Base-by-base conservation (phyloP, 2,329 filamentous ascomycete species). In the Colletotrichum sp. region DNA sequence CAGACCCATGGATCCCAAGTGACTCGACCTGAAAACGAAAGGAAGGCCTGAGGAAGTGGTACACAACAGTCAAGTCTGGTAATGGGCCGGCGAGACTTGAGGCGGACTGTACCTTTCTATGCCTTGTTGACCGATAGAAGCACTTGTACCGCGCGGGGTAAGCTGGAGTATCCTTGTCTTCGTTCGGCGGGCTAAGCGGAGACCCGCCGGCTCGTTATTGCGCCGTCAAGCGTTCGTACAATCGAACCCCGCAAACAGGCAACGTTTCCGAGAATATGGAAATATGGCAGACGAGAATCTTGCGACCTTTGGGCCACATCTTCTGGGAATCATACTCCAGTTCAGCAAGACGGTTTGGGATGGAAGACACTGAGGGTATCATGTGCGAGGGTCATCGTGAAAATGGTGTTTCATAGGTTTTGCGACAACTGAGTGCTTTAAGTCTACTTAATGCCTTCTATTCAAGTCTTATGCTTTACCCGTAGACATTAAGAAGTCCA, bases 401-500 rank as follows among this genome's bases (percentile, higher is more conserved):
- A 59, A 59, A 59, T 13, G 25, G 15, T 19, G 25, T 6, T 57
- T 57, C 22, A 57, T 12, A 2, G 25, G 52, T 6, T 57, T 27
- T 57, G 1, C 52, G 15, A 57, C 52, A 27, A 27, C 3, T 16
- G 22, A 19, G 25, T 27, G 13, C 22, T 16, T 5, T 8, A 6
- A 15, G 5, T 9, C 8, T 57, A 16, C 22, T 16, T 57, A 6
- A 57, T 12, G 25, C 5, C 25, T 11, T 28, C 25, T 59, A 59
- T 27, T 8, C 9, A 27, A 9, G 4, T 28, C 16, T 28, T 28
- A 59, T 59, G 55, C 55, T 59, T 59, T 59, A 28, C 55, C 55
- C 15, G 55, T 59, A 59, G 55, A 59, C 55, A 59, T 28, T 5
- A 59, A 59, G 15, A 59, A 84, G 48, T 82, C 80, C 84, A 87